phyloP scores from a whole-genome alignment of 2,329 filamentous ascomycete species.

The Aspergillus ruber region DNA sequence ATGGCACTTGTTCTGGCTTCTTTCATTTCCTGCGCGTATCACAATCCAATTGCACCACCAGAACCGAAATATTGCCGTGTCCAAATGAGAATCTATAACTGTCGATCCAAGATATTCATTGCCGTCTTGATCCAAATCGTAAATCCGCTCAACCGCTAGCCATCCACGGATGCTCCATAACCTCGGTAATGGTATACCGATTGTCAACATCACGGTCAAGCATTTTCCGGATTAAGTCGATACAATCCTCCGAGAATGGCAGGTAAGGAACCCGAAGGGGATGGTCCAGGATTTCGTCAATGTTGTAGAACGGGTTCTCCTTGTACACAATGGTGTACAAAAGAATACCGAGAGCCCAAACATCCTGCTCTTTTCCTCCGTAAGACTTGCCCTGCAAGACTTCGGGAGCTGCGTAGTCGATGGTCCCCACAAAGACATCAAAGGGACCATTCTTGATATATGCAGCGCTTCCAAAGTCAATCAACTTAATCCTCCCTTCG shows the following conservation, averaged over 20 bases:
- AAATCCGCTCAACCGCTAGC: slow-evolving; percentile 11
- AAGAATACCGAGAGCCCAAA: slow-evolving; percentile 94
- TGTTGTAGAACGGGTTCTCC: slow-evolving; percentile 97
- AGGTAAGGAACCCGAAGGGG: slow-evolving; percentile 77
- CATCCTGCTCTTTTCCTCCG: slow-evolving; percentile 92
- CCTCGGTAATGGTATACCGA: slow-evolving; percentile 78
- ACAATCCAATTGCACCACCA: background rate
- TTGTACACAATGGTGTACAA: slow-evolving; percentile 99
- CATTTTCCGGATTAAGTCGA: slow-evolving; percentile 87
- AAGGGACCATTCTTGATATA: slow-evolving; percentile 98
- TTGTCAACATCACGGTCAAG: slow-evolving; percentile 80
- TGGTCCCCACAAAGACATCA: slow-evolving; percentile 97
- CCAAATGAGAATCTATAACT: too few species aligned
- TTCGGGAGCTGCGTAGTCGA: slow-evolving; percentile 98
- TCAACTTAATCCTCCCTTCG: slow-evolving; percentile 91
- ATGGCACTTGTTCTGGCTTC: background rate
- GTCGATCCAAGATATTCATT: too few species aligned
- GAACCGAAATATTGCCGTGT: too few species aligned
- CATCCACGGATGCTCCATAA: slow-evolving; percentile 82
- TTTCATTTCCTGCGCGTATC: background rate
- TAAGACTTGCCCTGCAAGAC: slow-evolving; percentile 89
- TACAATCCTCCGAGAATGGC: slow-evolving; percentile 69
- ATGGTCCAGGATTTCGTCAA: slow-evolving; percentile 98
- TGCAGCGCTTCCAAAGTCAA: slow-evolving; percentile 95
- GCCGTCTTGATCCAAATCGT: too few species aligned